Conservation (phyloP, 768 basidiomycete genomes). For the Boletus pseudo-olivaceus region DNA sequence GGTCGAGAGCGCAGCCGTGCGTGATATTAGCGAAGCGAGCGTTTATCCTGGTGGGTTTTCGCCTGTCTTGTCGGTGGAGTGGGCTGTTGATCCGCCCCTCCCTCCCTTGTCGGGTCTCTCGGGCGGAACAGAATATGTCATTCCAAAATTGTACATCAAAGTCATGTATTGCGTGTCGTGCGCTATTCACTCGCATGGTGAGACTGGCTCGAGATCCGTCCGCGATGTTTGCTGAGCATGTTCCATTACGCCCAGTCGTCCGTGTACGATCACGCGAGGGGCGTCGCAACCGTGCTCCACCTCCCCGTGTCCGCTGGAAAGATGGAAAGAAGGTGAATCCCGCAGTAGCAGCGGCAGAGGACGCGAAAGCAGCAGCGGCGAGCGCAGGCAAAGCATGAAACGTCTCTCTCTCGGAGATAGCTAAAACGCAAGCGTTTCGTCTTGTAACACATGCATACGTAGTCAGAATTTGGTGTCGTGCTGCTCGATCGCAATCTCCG, state of each 20-base stretch:
- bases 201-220: constrained; percentile 24
- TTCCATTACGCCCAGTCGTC: constrained; percentile 57
- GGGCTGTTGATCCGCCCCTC: too few relatives aligned
- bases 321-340: constrained; percentile 96
- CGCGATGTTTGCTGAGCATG: background rate
- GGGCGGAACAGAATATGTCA: constrained; percentile 69
- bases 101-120: too few relatives aligned
- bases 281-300: constrained; percentile 95
- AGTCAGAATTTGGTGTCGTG: background rate
- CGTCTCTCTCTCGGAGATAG: background rate
- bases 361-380: constrained; percentile 61
- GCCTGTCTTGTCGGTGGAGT: too few relatives aligned
- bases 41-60: constrained; percentile 76
- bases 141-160: constrained; percentile 98
- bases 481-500: background rate
- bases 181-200: constrained; percentile 98
- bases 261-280: constrained; percentile 96
- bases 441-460: background rate
- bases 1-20: constrained; percentile 97
- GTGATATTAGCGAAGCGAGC: constrained; percentile 95
- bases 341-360: constrained; percentile 90
- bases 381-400: constrained; percentile 50
- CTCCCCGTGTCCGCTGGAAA: constrained; percentile 94
- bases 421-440: constrained; percentile 7
- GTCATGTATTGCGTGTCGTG: constrained; percentile 98